Base-by-base conservation (phyloP, 768 basidiomycete genomes). In the Rhodotorula taiwanensis region DNA sequence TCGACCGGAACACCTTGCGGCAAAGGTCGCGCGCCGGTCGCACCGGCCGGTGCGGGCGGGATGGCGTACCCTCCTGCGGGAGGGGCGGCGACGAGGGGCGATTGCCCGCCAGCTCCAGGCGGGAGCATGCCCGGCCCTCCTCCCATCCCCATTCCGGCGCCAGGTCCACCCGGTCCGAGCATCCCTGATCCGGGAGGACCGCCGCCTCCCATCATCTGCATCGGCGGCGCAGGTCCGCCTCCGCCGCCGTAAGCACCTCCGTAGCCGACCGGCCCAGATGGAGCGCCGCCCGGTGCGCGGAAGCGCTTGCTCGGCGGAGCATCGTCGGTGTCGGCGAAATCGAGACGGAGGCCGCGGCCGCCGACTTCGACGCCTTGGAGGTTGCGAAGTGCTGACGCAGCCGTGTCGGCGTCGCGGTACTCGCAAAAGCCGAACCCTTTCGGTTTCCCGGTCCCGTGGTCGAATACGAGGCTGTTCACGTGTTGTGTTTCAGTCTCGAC, bases 321-420 rank as follows among this genome's bases (percentile, higher is more conserved):
- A 9, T 92, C 89, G 71, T 92, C 90, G 33, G 88, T 90, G 74
- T 93, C 89, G 50, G 92, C 90, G 41, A 94, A 81, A 75, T 98
- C 94, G 72, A 99, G 93, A 52, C 93, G 85, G 48, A 99, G 80
- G 4, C 88, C 87, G 14, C 95, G 84, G 6, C 95, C 95, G 59
- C 88, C 90, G 36, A 97, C 88, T 70, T 91, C 89, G 54, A 84
- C 84, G 64, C 88, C 89, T 76, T 95, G 91, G 52, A 99, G 82
- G 74, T 98, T 99, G 72, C 95, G 86, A 21, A 99, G 90, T 52
- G 95, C 95, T 54, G 91, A 94, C 30, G 83, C 77, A 11, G 95
- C 95, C 28, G 95, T 98, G 77, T 95, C 93, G 75, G 94, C 89
- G 77, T 99, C 95, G 78, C 61, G 58, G 66, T 72, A 70, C 55